phyloP scores from a whole-genome alignment of 805 yeast species.

The Jamesozyma lodderae region DNA sequence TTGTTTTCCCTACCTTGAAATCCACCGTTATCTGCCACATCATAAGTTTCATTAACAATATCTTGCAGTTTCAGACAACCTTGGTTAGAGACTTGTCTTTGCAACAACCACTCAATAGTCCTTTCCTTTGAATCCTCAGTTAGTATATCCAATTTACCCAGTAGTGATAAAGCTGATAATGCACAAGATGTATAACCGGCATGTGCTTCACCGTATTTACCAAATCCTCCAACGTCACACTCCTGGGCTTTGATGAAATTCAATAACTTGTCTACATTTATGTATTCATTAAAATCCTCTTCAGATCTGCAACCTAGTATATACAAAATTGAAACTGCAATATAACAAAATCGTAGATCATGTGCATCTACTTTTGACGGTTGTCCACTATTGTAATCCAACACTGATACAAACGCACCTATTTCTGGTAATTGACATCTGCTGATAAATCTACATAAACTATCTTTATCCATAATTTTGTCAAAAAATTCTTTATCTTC shows the following conservation, averaged over 20 bases:
- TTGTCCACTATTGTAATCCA: conserved; percentile 23
- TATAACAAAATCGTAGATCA: conserved; percentile 66
- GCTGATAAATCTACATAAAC: conserved; percentile 45
- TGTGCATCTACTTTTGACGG: conserved; percentile 44
- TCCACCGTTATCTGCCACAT: conserved; percentile 56
- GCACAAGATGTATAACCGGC: conserved; percentile 86
- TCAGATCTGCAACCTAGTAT: conserved; percentile 32
- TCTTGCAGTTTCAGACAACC: conserved; percentile 16
- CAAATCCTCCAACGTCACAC: conserved; percentile 64
- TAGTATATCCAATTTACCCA: conserved; percentile 23
- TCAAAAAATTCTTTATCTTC: conserved; percentile 37
- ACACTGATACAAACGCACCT: conserved; percentile 49
- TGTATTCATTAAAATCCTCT: conserved; percentile 27
- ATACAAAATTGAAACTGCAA: conserved; percentile 57
- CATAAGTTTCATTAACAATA: conserved; percentile 32
- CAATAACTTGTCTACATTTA: conserved; percentile 36
- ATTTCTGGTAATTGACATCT: conserved; percentile 48
- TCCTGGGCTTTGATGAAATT: conserved; percentile 32
- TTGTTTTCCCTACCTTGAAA: conserved; percentile 85
- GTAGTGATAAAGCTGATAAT: conserved; percentile 46
- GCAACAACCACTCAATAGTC: conserved; percentile 52
- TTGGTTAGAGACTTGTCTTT: conserved; percentile 41
- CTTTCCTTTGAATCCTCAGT: conserved; percentile 20
- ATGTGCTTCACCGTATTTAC: conserved; percentile 60
- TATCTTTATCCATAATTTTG: conserved; percentile 31